Evolutionary conservation across 257 asterid species (phyloP).

Genomic region (Solanum clarkiae): DNA sequence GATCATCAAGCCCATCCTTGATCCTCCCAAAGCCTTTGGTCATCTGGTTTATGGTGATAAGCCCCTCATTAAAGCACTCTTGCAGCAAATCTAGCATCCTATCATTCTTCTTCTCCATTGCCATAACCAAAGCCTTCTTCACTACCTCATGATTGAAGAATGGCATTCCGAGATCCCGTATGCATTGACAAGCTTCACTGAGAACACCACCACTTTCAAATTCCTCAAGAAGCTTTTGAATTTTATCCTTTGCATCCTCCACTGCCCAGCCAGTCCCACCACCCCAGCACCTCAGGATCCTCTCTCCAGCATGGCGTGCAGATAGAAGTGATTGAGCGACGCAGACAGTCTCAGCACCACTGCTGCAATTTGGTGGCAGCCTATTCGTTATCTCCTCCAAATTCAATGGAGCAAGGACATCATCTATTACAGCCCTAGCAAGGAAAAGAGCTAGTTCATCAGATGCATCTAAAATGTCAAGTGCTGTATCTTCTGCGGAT

Average conservation of each 20-base stretch:
- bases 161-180: slow-evolving; percentile 84
- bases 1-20: slow-evolving; percentile 82
- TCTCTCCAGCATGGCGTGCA: slow-evolving; percentile 99
- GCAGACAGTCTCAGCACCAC: slow-evolving; percentile 48
- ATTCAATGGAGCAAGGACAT: slow-evolving; percentile 81
- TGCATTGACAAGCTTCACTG: slow-evolving; percentile 88
- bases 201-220: slow-evolving; percentile 89
- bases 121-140: slow-evolving; percentile 97
- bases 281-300: slow-evolving; percentile 98
- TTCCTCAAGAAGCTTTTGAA: slow-evolving; percentile 88
- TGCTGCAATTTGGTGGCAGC: slow-evolving; percentile 63
- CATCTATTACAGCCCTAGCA: slow-evolving; percentile 87
- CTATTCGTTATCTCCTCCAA: slow-evolving; percentile 56
- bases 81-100: slow-evolving; percentile 69
- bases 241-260: slow-evolving; percentile 97
- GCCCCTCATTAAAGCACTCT: slow-evolving; percentile 74
- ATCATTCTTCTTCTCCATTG: slow-evolving; percentile 98
- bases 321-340: slow-evolving; percentile 71
- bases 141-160: slow-evolving; percentile 96
- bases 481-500: slow-evolving; percentile 90
- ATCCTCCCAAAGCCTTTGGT: slow-evolving; percentile 80
- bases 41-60: slow-evolving; percentile 93
- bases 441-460: slow-evolving; percentile 82
- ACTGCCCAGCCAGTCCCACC: slow-evolving; percentile 99
- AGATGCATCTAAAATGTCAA: slow-evolving; percentile 84